Evolutionary conservation across 768 basidiomycete genomes (phyloP), one percentile per base, ranked within the genome.

Genomic region (Candolleomyces aberdarensis): DNA sequence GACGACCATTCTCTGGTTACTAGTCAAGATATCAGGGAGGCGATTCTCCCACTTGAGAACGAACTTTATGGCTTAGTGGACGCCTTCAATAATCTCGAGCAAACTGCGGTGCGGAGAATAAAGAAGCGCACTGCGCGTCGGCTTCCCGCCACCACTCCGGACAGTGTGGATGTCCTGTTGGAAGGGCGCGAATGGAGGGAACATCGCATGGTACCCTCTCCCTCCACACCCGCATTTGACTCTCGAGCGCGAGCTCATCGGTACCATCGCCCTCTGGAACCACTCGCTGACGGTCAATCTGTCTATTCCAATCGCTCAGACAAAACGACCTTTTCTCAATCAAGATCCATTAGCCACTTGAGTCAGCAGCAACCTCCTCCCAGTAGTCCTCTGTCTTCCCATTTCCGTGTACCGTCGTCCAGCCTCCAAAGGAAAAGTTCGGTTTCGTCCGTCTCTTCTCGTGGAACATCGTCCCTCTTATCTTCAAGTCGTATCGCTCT

Each of bases 41-140:
- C 86, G 59, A 87, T 92, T 57, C 76, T 81, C 59, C 70, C 75
- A 3, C 82, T 89, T 41, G 88, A 91, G 66, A 80, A 82, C 26
- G 90, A 92, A 66, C 84, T 82, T 11, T 74, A 79, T 32, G 76
- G 85, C 11, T 75, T 92, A 29, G 71, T 87, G 31, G 84, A 87
- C 50, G 88, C 88, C 7, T 92, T 92, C 65, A 82, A 84, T 60
- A 80, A 83, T 20, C 77, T 91, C 26, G 88, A 92, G 71, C 74
- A 84, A 39, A 83, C 76, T 53, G 80, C 85, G 20, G 66, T 85
- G 47, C 83, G 82, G 3, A 82, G 80, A 14, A 70, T 78, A 32
- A 74, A 78, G 50, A 75, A 74, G 62, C 76, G 76, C 52, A 77
- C 72, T 39, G 76, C 74, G 1, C 75, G 72, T 20, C 70, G 76